Base-by-base conservation (phyloP, 2,329 filamentous ascomycete genomes). In the Colletotrichum sp. region DNA sequence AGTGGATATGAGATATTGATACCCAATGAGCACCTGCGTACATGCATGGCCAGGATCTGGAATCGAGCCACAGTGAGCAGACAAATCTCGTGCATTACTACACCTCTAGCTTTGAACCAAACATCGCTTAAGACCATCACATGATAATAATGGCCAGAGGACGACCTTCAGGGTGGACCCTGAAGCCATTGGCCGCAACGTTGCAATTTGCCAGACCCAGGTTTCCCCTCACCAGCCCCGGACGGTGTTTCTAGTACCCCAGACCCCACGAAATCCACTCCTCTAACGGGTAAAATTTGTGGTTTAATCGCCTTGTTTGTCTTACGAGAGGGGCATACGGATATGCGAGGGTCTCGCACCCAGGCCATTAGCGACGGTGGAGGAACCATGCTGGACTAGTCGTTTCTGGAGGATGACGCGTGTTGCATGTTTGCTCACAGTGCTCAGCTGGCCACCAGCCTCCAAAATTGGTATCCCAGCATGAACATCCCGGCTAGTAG, bases 191-290 rank as follows among this genome's bases (percentile, higher is more conserved):
- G n/a, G 16, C 2, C 34, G 57, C 62, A 75, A 67, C 68, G 62
- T 66, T 75, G 68, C 52, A 60, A 8, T 26, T 49, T 16, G 5
- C 24, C 39, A 59, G 39, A 13, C n/a, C 26, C 44, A 64, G 21
- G 24, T n/a, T 69, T 36, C 32, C 32, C 32, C 62, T 71, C 72
- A 49, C 44, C 30, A 57, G n/a, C 30, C 60, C 39, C 36, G 28
- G 36, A 52, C 52, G 28, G 18, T 5, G 13, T 12, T 16, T 21
- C 52, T 49, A 13, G 26, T 55, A 30, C 68, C 36, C 62, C 30
- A 30, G 62, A 66, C 72, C 72, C 72, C 72, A 32, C 60, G 72
- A 34, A 44, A 67, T 65, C 68, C 72, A 75, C 72, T 66, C 49
- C n/a, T 2, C 44, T 9, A 36, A 59, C n/a, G 49, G 28, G 49